Evolutionary conservation across 192 early-diverging fungal species (phyloP).

Genomic region (Coemansia sp.): DNA sequence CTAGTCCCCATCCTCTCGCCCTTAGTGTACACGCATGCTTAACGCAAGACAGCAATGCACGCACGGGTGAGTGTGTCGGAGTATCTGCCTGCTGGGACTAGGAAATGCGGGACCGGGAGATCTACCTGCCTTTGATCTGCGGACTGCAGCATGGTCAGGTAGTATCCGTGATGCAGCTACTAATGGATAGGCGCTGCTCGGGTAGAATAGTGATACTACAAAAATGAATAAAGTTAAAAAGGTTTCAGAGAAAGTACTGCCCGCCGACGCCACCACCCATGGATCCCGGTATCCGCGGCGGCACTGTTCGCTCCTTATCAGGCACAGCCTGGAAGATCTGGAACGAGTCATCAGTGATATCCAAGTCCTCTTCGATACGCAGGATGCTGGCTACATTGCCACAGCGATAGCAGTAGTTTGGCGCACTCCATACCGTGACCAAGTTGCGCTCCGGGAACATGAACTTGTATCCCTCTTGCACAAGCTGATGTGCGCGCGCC

Average conservation of each 20-base stretch:
- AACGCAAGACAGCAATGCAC: neutral
- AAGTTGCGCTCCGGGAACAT: slow-evolving; percentile 74
- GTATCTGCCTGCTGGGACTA: neutral
- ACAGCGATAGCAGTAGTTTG: slow-evolving; percentile 98
- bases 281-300: slow-evolving; percentile 50
- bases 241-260: slow-evolving; percentile 47
- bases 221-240: neutral
- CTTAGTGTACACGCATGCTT: neutral
- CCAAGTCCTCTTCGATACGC: slow-evolving; percentile 63
- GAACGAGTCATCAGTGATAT: slow-evolving; percentile 82
- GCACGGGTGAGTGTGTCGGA: neutral
- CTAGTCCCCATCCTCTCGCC: neutral
- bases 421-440: slow-evolving; percentile 96
- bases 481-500: slow-evolving; percentile 97
- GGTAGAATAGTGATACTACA: neutral
- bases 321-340: slow-evolving; percentile 97
- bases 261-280: slow-evolving; percentile 46
- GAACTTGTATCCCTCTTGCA: slow-evolving; percentile 93
- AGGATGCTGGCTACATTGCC: slow-evolving; percentile 94
- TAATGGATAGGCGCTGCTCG: neutral
- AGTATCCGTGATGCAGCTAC: neutral
- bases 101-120: neutral
- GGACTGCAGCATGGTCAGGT: neutral
- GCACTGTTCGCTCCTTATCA: slow-evolving; percentile 75
- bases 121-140: neutral